Conservation (phyloP, 352 stramenopile species). For the Vaucheria bursata region DNA sequence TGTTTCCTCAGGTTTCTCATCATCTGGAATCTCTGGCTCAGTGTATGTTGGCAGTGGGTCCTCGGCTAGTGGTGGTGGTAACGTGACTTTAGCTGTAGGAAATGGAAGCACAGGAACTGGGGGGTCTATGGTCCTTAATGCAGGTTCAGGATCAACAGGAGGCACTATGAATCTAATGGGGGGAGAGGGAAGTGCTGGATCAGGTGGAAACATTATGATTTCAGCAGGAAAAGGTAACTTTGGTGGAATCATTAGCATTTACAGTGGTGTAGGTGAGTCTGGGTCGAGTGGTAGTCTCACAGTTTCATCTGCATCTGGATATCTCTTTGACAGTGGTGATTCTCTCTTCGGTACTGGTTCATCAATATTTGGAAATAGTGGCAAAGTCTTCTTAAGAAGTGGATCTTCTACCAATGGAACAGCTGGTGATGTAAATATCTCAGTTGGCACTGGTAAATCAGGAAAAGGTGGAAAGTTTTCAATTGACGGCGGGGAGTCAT, state of each 20-base stretch:
- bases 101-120: constrained; percentile 29
- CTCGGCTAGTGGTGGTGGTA: constrained; percentile 15
- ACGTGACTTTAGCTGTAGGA: constrained; percentile 19
- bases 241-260: background rate
- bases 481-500: constrained; percentile 6
- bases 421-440: background rate
- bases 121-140: constrained; percentile 11
- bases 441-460: constrained; percentile 22
- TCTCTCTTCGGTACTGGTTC: background rate
- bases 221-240: background rate
- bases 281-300: background rate
- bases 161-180: background rate
- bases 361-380: background rate
- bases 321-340: background rate
- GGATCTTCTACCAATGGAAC: background rate
- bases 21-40: constrained; percentile 22
- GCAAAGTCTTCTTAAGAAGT: background rate
- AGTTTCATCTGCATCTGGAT: background rate
- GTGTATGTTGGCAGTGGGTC: constrained; percentile 22
- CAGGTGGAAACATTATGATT: constrained; percentile 15
- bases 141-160: constrained; percentile 5
- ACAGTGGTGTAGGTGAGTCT: background rate
- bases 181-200: background rate
- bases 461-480: constrained; percentile 13
- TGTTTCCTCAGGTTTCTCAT: constrained; percentile 33